These are phyloP conservation scores for Boletus fagicola DNA, from an alignment of 768 basidiomycete species.

Conservation along the genomic window DNA sequence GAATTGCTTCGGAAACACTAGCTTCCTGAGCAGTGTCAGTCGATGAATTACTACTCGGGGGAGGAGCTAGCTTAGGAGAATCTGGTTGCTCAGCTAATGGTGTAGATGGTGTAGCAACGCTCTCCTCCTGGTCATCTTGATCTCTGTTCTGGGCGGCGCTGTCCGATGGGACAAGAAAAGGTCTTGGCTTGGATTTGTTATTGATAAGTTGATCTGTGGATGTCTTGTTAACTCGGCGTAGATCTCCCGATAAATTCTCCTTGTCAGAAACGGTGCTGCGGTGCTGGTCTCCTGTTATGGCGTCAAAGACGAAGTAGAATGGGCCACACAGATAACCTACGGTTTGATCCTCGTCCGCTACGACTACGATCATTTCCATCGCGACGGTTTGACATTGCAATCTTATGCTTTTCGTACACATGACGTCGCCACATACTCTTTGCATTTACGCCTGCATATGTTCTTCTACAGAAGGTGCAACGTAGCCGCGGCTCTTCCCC, in stretches of 20 bases:
- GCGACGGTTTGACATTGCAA: constrained; percentile 84
- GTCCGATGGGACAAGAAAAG: constrained; percentile 21
- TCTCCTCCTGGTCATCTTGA: constrained; percentile 14
- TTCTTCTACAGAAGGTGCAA: constrained; percentile 82
- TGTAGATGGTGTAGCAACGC: constrained; percentile 15
- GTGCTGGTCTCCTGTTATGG: constrained; percentile 60
- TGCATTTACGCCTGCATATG: constrained; percentile 83
- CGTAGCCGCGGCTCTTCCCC: constrained; percentile 77
- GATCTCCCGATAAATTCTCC: constrained; percentile 34
- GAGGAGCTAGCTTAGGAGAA: constrained; percentile 23
- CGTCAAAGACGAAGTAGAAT: constrained; percentile 20
- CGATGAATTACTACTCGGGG: neutral
- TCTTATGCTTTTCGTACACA: constrained; percentile 87
- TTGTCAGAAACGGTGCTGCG: constrained; percentile 38
- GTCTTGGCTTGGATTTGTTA: constrained; percentile 22
- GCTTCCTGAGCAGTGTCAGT: constrained; percentile 1
- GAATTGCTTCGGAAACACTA: neutral
- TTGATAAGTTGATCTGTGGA: constrained; percentile 16
- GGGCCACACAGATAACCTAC: constrained; percentile 41
- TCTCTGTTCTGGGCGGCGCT: constrained; percentile 12
- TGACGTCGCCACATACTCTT: constrained; percentile 92
- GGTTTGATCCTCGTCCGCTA: constrained; percentile 56
- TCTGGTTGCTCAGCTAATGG: constrained; percentile 29
- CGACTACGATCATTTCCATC: constrained; percentile 65
- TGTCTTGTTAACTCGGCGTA: constrained; percentile 29